Percentiles rank a stretch among this genome's conserved stretches.
Conservation (phyloP, 768 basidiomycete species). For the Russula sp. region DNA sequence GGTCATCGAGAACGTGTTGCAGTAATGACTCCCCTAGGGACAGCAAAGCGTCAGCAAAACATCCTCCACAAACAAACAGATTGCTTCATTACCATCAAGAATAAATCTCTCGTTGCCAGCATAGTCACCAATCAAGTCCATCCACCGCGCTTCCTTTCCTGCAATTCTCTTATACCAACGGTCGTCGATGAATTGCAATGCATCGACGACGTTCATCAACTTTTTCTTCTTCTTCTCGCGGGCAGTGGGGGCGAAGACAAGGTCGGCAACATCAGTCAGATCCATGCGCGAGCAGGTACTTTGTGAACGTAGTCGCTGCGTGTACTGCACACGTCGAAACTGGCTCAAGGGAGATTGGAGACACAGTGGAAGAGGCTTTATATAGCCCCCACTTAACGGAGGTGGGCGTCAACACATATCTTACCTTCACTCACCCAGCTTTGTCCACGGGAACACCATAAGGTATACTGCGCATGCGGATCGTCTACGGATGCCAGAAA, state of each 20-base stretch:
- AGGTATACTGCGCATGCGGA: neutral
- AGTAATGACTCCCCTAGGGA: constrained; percentile 54
- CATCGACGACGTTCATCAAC: constrained; percentile 13
- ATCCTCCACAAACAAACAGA: neutral
- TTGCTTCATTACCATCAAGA: constrained; percentile 43
- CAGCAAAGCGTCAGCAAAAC: neutral
- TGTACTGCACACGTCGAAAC: neutral
- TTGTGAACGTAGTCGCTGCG: neutral
- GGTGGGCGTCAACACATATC: neutral
- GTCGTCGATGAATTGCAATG: constrained; percentile 30
- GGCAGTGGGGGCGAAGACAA: neutral
- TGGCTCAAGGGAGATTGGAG: no score
- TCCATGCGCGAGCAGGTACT: neutral
- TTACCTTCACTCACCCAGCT: neutral
- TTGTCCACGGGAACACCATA: neutral
- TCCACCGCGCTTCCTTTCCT: constrained; percentile 41
- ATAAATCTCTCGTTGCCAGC: constrained; percentile 60
- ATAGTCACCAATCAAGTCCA: constrained; percentile 68
- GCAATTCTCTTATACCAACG: constrained; percentile 34
- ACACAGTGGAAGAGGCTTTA: neutral
- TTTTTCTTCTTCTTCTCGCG: neutral
- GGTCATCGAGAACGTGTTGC: constrained; percentile 51
- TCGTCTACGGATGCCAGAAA: neutral
- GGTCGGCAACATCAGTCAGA: neutral
- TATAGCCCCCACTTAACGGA: neutral